A percentile compares a stretch with the other conserved stretches of the same genome.
These are phyloP conservation scores for Pyrenophora graminea DNA, from an alignment of 2,329 filamentous ascomycete genomes.

Conservation along the genomic window DNA sequence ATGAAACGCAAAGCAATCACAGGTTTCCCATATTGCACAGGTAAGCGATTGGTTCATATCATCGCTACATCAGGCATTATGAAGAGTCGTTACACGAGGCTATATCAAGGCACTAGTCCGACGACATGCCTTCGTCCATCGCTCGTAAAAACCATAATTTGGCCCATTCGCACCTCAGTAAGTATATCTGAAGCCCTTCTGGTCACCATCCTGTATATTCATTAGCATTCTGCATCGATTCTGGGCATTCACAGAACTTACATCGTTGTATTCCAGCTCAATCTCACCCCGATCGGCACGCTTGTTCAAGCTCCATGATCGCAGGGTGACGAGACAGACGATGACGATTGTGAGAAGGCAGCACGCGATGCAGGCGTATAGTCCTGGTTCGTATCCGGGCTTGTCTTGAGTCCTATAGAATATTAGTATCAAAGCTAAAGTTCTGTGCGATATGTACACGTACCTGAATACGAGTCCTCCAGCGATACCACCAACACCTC, in stretches of 20 bases:
- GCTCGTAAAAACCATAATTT: not conserved
- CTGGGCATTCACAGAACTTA: slow-evolving; percentile 23
- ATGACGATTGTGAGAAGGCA: slow-evolving; percentile 44
- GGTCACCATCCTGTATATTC: slow-evolving; percentile 29
- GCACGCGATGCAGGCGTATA: slow-evolving; percentile 48
- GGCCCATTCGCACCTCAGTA: slow-evolving; percentile 12
- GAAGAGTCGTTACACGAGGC: not conserved
- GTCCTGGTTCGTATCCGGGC: slow-evolving; percentile 42
- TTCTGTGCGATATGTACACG: not conserved
- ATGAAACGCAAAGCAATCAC: not conserved
- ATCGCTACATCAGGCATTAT: not conserved
- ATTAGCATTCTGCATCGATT: slow-evolving; percentile 15
- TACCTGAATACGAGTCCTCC: slow-evolving; percentile 71
- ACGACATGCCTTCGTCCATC: not conserved
- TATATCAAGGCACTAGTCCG: not conserved
- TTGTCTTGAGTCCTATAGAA: slow-evolving; percentile 38
- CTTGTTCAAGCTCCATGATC: slow-evolving; percentile 44
- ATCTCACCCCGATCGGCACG: slow-evolving; percentile 48
- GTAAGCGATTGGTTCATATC: not conserved
- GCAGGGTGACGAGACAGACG: slow-evolving; percentile 37
- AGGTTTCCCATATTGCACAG: not conserved
- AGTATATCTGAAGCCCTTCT: slow-evolving; percentile 44
- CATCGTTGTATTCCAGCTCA: slow-evolving; percentile 47
- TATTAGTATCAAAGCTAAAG: not conserved
- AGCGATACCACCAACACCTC: slow-evolving; percentile 77